A percentile compares a stretch with the other conserved stretches of the same genome.
phyloP scores from a whole-genome alignment of 495 filamentous ascomycete genomes.

The Aspergillus nidulans region DNA sequence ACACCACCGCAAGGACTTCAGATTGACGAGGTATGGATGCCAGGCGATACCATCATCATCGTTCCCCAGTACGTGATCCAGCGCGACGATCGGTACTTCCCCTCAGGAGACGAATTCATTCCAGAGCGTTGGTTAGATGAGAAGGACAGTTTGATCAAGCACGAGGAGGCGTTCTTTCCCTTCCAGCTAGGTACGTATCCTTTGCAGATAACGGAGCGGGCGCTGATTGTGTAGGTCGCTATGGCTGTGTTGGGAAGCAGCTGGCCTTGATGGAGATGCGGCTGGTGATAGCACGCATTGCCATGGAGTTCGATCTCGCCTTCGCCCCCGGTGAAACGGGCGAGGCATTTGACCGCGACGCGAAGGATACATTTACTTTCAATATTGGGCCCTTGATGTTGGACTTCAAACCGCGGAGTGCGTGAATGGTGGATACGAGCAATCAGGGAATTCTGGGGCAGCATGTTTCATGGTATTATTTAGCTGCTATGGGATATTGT shows the following conservation, averaged over 20 bases:
- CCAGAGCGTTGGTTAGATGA: conserved; percentile 48
- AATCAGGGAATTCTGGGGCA: neutral
- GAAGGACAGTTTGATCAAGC: conserved; percentile 14
- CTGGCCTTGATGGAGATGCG: conserved; percentile 10
- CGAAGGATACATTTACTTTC: neutral
- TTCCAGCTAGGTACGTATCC: conserved; percentile 39
- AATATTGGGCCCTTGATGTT: neutral
- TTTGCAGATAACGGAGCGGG: no score
- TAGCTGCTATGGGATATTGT: neutral
- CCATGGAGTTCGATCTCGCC: neutral
- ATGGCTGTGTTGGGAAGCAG: conserved; percentile 5
- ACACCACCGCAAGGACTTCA: conserved; percentile 24
- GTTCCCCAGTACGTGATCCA: conserved; percentile 32
- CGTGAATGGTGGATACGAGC: no score
- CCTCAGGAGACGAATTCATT: conserved; percentile 39
- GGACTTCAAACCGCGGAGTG: neutral
- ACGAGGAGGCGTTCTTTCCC: conserved; percentile 47
- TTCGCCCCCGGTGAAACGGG: neutral
- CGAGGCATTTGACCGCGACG: neutral
- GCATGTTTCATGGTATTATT: neutral
- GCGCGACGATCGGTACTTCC: conserved; percentile 33
- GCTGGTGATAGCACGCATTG: neutral
- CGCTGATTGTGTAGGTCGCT: neutral
- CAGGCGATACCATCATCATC: conserved; percentile 22
- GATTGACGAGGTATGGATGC: conserved; percentile 24